These are phyloP conservation scores for Trichoderma gracile DNA, from an alignment of 2,329 filamentous ascomycete genomes.

Conservation along the genomic window DNA sequence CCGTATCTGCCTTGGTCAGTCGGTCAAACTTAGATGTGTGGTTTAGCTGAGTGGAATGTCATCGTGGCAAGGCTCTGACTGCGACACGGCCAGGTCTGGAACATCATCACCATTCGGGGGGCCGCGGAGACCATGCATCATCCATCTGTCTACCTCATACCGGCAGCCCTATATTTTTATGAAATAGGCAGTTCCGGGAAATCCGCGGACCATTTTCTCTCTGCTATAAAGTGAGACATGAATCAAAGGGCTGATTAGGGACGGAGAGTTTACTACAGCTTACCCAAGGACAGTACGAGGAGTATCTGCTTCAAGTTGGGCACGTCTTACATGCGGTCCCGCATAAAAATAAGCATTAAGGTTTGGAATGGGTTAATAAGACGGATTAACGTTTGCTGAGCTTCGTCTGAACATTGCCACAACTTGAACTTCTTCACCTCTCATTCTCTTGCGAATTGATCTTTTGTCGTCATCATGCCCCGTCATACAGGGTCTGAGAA, in stretches of 20 bases:
- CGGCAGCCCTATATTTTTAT: slow-evolving; percentile 51
- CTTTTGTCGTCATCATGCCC: background rate
- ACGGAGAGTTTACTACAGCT: no score
- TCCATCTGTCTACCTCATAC: slow-evolving; percentile 58
- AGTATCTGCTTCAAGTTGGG: no score
- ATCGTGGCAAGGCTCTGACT: slow-evolving; percentile 57
- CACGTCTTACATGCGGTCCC: background rate
- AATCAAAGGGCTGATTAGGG: background rate
- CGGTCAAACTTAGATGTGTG: slow-evolving; percentile 58
- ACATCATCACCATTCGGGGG: slow-evolving; percentile 59
- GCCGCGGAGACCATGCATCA: slow-evolving; percentile 51
- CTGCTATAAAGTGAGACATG: no score
- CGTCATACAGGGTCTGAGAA: background rate
- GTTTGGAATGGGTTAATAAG: background rate
- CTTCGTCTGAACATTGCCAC: background rate
- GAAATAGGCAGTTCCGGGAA: slow-evolving; percentile 42
- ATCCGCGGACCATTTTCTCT: slow-evolving; percentile 49
- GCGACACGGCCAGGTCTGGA: slow-evolving; percentile 55
- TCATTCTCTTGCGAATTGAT: background rate
- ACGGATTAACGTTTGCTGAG: background rate
- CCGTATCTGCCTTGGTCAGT: slow-evolving; percentile 56
- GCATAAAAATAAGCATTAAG: background rate
- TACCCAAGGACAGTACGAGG: no score
- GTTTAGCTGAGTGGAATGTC: slow-evolving; percentile 56
- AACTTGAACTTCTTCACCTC: background rate